A percentile compares a stretch with the other conserved stretches of the same genome.
Evolutionary conservation across 371 early-diverging fungal genomes (phyloP).

Genomic region (Lichtheimia corymbifera): DNA sequence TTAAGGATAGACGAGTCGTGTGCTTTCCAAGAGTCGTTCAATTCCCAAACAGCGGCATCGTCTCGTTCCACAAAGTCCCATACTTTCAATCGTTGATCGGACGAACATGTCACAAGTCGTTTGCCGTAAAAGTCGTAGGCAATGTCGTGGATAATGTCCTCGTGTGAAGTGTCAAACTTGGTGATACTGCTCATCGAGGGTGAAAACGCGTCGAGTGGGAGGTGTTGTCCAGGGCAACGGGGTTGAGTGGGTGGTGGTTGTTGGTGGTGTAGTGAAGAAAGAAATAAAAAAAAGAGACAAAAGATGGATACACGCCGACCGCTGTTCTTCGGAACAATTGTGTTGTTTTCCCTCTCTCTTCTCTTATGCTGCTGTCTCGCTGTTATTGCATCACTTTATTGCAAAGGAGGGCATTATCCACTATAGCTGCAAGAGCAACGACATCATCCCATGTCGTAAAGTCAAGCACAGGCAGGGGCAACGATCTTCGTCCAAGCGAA

Average conservation of each 20-base stretch:
- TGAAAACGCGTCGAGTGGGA: no score
- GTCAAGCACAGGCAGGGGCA: background rate
- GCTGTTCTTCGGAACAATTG: no score
- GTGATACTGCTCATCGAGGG: conserved; percentile 36
- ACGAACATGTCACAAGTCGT: conserved; percentile 85
- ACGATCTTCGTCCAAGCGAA: conserved; percentile 24
- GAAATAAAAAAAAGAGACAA: no score
- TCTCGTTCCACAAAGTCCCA: conserved; percentile 76
- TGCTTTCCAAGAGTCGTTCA: conserved; percentile 88
- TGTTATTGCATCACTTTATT: conserved; percentile 1
- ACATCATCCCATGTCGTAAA: background rate
- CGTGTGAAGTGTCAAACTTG: conserved; percentile 79
- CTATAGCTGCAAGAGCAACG: background rate
- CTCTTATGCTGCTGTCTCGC: conserved; percentile 1
- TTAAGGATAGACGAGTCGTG: conserved; percentile 88
- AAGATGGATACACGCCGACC: no score
- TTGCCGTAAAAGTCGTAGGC: conserved; percentile 93
- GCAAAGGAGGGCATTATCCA: background rate
- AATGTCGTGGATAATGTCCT: conserved; percentile 92
- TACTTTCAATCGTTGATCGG: conserved; percentile 91
- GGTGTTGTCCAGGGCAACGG: no score
- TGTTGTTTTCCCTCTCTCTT: background rate
- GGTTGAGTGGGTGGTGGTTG: no score
- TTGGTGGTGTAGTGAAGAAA: no score
- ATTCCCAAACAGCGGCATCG: conserved; percentile 73